These are phyloP conservation scores for Syzygium malaccense DNA, from an alignment of 441 rosid genomes.

Conservation along the genomic window DNA sequence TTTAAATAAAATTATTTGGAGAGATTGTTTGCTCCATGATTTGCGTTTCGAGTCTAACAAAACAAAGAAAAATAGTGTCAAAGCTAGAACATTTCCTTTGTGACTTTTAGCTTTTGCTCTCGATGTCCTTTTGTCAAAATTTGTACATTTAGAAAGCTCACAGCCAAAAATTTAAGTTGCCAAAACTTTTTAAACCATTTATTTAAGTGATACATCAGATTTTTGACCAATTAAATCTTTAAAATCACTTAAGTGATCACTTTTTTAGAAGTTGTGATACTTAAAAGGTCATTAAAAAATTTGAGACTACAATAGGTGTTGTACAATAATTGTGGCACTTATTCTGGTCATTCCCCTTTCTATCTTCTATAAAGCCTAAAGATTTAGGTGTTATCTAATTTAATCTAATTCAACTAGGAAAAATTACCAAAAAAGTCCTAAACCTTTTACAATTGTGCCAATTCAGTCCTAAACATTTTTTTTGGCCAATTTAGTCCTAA, in stretches of 20 bases:
- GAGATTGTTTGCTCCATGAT: neutral
- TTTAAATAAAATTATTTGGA: neutral
- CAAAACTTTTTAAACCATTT: neutral
- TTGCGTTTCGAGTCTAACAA: neutral
- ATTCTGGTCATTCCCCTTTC: neutral
- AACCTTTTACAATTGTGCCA: too few relatives aligned
- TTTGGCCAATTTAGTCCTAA: too few relatives aligned
- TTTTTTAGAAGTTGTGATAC: neutral
- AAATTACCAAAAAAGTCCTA: too few relatives aligned
- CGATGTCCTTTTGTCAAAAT: neutral
- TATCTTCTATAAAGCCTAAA: neutral
- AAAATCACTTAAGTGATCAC: too few relatives aligned
- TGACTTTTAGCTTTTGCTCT: neutral
- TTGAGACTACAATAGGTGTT: too few relatives aligned
- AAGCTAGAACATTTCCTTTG: neutral
- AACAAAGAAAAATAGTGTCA: neutral
- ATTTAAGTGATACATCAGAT: neutral
- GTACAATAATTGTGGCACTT: too few relatives aligned
- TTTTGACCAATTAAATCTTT: too few relatives aligned
- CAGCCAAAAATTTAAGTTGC: neutral
- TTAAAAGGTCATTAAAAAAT: too few relatives aligned
- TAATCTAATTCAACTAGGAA: neutral
- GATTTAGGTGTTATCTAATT: neutral
- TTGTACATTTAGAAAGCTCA: neutral
- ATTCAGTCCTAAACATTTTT: too few relatives aligned